Conservation (phyloP, 2,329 filamentous ascomycete genomes). For the Fusarium xyrophilum region DNA sequence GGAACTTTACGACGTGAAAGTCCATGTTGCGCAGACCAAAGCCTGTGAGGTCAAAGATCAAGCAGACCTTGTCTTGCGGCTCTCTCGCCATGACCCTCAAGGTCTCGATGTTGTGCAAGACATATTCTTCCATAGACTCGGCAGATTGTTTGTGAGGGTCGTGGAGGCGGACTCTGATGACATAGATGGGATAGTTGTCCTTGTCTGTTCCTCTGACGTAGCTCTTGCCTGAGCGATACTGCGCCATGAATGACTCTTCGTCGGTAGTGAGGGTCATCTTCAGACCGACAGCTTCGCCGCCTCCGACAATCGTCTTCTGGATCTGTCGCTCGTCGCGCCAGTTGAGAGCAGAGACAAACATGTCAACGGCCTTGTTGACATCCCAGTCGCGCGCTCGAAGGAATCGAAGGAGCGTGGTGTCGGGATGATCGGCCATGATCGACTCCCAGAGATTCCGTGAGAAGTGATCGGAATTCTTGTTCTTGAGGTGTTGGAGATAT, state of each 20-base stretch:
- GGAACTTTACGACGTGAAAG: slow-evolving; percentile 77
- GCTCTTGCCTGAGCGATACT: slow-evolving; percentile 49
- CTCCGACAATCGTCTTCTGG: slow-evolving; percentile 43
- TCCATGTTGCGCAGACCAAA: slow-evolving; percentile 79
- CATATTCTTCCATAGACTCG: slow-evolving; percentile 48
- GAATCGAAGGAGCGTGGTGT: slow-evolving; percentile 50
- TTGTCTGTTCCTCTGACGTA: slow-evolving; percentile 49
- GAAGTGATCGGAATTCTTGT: slow-evolving; percentile 24
- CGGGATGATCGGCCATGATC: slow-evolving; percentile 46
- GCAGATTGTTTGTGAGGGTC: slow-evolving; percentile 44
- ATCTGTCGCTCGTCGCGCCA: slow-evolving; percentile 48
- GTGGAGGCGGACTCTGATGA: slow-evolving; percentile 43
- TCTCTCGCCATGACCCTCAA: slow-evolving; percentile 40
- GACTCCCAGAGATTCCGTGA: slow-evolving; percentile 19
- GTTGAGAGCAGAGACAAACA: slow-evolving; percentile 48
- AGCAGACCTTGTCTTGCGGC: slow-evolving; percentile 31
- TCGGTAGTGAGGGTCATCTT: slow-evolving; percentile 32
- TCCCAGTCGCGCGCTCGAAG: slow-evolving; percentile 52
- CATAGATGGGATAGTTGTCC: slow-evolving; percentile 46
- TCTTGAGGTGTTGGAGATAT: slow-evolving; percentile 3
- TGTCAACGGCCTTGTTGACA: slow-evolving; percentile 48
- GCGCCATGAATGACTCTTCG: slow-evolving; percentile 48
- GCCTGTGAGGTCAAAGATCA: slow-evolving; percentile 76
- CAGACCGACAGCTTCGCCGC: slow-evolving; percentile 46
- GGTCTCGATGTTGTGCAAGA: slow-evolving; percentile 51